Base-by-base conservation (phyloP, 2,329 filamentous ascomycete genomes). In the Aspergillus sp. region DNA sequence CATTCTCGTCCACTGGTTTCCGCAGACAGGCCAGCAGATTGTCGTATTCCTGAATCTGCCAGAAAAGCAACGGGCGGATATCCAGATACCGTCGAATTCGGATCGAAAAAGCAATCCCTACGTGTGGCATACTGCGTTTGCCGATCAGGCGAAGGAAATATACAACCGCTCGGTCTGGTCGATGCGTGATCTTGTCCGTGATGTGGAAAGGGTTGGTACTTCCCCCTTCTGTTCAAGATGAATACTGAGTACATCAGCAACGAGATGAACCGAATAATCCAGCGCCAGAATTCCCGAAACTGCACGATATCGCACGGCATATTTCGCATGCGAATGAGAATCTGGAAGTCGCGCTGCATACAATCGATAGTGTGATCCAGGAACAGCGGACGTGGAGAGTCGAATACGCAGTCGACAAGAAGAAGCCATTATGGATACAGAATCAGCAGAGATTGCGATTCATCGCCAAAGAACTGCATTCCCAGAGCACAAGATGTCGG, bases 251-350 rank as follows among this genome's bases (percentile, higher is more conserved):
- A 28, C 6, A 19, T 27, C 29, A 56, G 53, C 39, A 33, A 13
- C 44, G 53, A 35, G 43, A 46, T 26, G 11, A 43, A 6, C 11
- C 28, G 5, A 39, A 35, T 4, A 38, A 43, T 9, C 38, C 46
- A 7, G 37, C 44, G 12, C 47, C 43, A 5, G 40, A 59, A 27
- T 60, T 60, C 42, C 49, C 48, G 8, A 42, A 49, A 9, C 54
- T 65, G 2, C 62, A 67, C 44, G 57, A 67, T 27, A 56, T 60
- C 35, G 57, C 56, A 5, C 51, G 63, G 8, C 64, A 67, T 43
- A 53, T 56, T 19, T 58, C 62, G 26, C 61, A 66, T 39, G 55
- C 50, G 4, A 56, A 51, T 5, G 63, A 66, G 47, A 59, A 56
- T 5, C 53, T 67, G n/a, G 53, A 59, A 6, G 56, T 66, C 6